Evolutionary conservation across 192 early-diverging fungal genomes (phyloP).

Genomic region (Backusella morwellensis): DNA sequence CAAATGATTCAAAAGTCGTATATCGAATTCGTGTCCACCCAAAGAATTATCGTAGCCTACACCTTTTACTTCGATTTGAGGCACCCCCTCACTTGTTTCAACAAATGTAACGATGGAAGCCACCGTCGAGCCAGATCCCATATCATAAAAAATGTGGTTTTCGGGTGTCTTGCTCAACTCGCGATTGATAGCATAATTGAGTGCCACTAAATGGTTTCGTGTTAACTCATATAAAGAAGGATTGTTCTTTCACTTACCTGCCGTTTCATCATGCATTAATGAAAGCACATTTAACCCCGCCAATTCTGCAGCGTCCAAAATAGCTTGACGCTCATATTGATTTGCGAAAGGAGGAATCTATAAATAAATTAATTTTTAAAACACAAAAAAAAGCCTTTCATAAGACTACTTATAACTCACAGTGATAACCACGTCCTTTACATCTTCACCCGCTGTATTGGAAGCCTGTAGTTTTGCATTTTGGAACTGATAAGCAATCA

Average conservation of each 20-base stretch:
- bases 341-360: conserved; percentile 88
- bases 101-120: conserved; percentile 82
- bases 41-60: conserved; percentile 82
- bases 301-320: conserved; percentile 90
- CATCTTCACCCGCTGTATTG: conserved; percentile 66
- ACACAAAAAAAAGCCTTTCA: neutral
- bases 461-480: conserved; percentile 85
- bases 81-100: conserved; percentile 57
- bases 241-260: conserved; percentile 44
- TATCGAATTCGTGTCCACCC: conserved; percentile 88
- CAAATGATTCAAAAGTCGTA: conserved; percentile 76
- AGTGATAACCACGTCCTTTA: conserved; percentile 90
- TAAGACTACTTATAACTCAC: conserved; percentile 40
- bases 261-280: conserved; percentile 93
- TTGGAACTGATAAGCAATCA: conserved; percentile 93
- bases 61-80: conserved; percentile 77
- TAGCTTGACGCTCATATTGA: conserved; percentile 87
- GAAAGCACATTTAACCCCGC: conserved; percentile 80
- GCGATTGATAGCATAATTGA: conserved; percentile 86
- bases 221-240: too few species aligned
- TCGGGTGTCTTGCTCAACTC: conserved; percentile 61
- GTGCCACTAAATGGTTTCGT: conserved; percentile 55
- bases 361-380: neutral
- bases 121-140: conserved; percentile 92
- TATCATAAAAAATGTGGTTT: conserved; percentile 94